A percentile compares a stretch with the other conserved stretches of the same genome.
These are phyloP conservation scores for Achlya hypogyna DNA, from an alignment of 352 stramenopile genomes.

Conservation along the genomic window DNA sequence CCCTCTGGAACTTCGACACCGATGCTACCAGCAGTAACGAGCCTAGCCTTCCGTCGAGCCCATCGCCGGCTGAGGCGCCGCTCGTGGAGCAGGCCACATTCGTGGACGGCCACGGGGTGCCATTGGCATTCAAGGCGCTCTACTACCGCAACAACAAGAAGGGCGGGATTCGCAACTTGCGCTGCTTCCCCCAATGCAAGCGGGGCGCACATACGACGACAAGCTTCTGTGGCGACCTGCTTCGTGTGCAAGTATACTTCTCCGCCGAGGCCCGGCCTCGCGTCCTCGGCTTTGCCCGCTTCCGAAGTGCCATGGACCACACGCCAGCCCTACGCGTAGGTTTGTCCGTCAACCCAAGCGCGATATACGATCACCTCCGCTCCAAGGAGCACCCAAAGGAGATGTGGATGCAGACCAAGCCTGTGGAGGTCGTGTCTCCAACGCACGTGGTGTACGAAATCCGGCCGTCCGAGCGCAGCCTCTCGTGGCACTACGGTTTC, in stretches of 20 bases:
- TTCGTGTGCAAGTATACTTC: background rate
- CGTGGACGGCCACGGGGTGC: background rate
- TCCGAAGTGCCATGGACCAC: conserved; percentile 4
- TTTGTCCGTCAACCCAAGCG: background rate
- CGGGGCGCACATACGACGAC: conserved; percentile 15
- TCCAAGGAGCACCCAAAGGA: conserved; percentile 17
- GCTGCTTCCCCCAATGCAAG: conserved; percentile 20
- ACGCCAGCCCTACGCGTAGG: background rate
- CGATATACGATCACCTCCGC: background rate
- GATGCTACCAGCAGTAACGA: background rate
- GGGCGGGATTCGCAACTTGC: conserved; percentile 15
- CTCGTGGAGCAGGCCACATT: background rate
- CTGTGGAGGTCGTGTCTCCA: background rate
- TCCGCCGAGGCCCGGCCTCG: background rate
- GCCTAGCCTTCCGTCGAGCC: background rate
- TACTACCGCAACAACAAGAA: conserved; percentile 22
- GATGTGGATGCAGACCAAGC: conserved; percentile 20
- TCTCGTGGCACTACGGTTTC: conserved; percentile 20
- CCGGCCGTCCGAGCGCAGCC: conserved; percentile 2
- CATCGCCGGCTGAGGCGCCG: too few species aligned
- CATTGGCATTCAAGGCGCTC: conserved; percentile 10
- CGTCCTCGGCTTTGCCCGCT: conserved; percentile 9
- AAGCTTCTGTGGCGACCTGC: conserved; percentile 13
- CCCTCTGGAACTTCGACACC: background rate
- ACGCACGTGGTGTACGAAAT: conserved; percentile 11